Evolutionary conservation across 192 early-diverging fungal species (phyloP).

Genomic region (Linnemannia exigua): DNA sequence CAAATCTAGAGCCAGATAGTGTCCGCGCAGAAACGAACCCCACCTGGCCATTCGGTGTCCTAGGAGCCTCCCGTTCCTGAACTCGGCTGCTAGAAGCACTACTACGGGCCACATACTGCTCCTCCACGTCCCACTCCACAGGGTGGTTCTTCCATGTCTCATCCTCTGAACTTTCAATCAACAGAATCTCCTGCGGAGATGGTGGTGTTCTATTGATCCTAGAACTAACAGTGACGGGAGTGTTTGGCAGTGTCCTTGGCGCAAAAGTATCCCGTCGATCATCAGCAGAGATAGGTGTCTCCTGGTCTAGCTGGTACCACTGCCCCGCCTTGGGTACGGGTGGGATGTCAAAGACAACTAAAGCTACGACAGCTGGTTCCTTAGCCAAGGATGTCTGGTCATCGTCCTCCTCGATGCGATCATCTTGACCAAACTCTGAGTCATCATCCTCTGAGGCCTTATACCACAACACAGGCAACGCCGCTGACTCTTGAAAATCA

Average conservation of each 20-base stretch:
- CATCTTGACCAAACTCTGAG: background rate
- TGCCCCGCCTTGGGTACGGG: constrained; percentile 12
- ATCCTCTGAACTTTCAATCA: constrained; percentile 32
- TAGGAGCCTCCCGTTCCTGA: background rate
- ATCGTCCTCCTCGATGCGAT: background rate
- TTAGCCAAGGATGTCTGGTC: background rate
- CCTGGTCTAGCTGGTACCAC: constrained; percentile 19
- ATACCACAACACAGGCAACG: constrained; percentile 13
- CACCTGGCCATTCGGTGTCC: background rate
- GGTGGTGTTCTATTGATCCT: background rate
- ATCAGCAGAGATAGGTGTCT: background rate
- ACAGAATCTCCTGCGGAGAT: background rate
- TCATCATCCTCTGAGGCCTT: background rate
- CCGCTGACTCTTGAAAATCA: constrained; percentile 3
- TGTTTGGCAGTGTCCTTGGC: background rate
- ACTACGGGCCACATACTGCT: background rate
- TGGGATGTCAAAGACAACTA: constrained; percentile 13
- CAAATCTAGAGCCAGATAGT: background rate
- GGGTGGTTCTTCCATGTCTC: background rate
- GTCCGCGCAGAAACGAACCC: constrained; percentile 13
- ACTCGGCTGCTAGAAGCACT: background rate
- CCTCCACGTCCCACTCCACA: background rate
- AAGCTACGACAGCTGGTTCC: background rate
- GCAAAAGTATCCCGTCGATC: background rate
- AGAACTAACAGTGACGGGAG: background rate